These are phyloP conservation scores for Metschnikowia similis DNA, from an alignment of 805 yeast genomes.

Conservation along the genomic window DNA sequence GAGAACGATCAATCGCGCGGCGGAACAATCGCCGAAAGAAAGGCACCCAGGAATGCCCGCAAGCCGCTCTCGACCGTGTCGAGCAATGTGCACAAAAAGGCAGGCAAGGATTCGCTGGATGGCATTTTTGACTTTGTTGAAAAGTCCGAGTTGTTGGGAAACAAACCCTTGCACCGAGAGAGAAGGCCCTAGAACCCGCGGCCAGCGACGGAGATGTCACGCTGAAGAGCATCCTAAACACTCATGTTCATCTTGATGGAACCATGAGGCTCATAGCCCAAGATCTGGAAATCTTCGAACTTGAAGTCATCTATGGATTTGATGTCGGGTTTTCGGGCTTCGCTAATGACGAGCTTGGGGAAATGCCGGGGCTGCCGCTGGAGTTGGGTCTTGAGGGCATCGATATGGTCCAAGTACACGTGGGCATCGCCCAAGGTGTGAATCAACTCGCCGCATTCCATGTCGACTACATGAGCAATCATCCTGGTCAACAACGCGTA, in stretches of 20 bases:
- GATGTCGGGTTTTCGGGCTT: slow-evolving; percentile 46
- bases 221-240: slow-evolving; percentile 46
- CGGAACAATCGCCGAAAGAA: neutral
- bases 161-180: neutral
- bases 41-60: neutral
- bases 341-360: slow-evolving; percentile 71
- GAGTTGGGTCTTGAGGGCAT: slow-evolving; percentile 80
- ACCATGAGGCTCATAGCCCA: slow-evolving; percentile 74
- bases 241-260: slow-evolving; percentile 96
- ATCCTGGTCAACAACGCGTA: slow-evolving; percentile 88
- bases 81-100: neutral
- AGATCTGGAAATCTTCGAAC: slow-evolving; percentile 82
- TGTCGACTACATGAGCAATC: slow-evolving; percentile 93
- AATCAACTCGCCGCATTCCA: slow-evolving; percentile 93
- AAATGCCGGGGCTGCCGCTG: slow-evolving; percentile 70
- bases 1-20: neutral
- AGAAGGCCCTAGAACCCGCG: neutral
- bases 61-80: slow-evolving; percentile 2
- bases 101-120: neutral
- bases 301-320: slow-evolving; percentile 78
- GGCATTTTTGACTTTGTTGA: slow-evolving; percentile 42
- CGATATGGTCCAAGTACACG: slow-evolving; percentile 89
- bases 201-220: too few relatives aligned
- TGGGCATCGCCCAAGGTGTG: slow-evolving; percentile 98
- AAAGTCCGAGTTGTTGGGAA: slow-evolving; percentile 12